Percentiles rank a stretch among this genome's conserved stretches.
phyloP scores from a whole-genome alignment of 305 asterid species.

The Solanum hybrid region DNA sequence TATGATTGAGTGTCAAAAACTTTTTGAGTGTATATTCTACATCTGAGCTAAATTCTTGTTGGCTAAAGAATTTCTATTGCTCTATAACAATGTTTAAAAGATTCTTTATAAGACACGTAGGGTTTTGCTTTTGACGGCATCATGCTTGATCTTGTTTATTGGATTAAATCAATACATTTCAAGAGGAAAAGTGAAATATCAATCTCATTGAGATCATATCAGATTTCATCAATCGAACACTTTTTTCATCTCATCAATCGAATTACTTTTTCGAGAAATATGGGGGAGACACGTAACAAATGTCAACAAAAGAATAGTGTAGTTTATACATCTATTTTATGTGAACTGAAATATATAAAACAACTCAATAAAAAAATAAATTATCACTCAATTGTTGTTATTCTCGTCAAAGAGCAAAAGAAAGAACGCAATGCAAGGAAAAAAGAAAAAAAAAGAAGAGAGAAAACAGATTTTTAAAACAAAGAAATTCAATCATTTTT shows the following conservation, averaged over 20 bases:
- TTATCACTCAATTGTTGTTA: not conserved
- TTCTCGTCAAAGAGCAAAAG: no score
- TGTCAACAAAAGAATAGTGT: not conserved
- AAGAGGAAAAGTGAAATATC: not conserved
- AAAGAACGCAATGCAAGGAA: no score
- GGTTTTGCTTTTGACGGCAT: not conserved
- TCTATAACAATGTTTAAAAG: not conserved
- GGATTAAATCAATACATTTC: not conserved
- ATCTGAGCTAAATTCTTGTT: not conserved
- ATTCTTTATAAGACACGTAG: not conserved
- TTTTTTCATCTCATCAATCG: no score
- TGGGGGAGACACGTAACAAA: fast-evolving
- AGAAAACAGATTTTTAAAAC: no score
- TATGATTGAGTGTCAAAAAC: not conserved
- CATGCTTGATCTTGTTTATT: not conserved
- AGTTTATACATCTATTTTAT: no score
- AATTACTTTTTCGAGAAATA: no score
- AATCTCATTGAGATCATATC: not conserved
- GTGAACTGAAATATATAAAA: no score
- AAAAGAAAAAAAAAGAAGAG: no score
- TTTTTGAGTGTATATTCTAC: not conserved
- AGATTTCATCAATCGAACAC: not conserved
- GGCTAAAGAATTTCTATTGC: not conserved
- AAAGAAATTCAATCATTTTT: not conserved
- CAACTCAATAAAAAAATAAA: no score